Conservation (phyloP, 345 rosid genomes). For the Rhizophora mangle region DNA sequence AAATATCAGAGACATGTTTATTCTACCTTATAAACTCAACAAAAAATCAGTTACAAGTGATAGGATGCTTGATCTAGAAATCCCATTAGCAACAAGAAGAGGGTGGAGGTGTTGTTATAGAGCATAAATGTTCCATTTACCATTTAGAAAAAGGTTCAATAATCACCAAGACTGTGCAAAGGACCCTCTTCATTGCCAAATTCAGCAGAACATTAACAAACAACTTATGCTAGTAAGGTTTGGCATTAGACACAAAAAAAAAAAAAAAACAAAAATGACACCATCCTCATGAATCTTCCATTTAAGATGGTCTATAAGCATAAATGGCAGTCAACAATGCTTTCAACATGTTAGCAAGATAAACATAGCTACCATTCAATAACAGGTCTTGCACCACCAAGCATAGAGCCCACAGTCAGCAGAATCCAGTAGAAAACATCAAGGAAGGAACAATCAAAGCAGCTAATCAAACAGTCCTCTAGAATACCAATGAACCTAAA, state of each 20-base stretch:
- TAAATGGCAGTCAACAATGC: background rate
- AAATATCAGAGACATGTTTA: no score
- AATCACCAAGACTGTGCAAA: background rate
- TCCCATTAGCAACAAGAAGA: no score
- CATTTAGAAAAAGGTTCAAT: background rate
- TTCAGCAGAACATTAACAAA: background rate
- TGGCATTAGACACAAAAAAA: background rate
- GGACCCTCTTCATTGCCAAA: background rate
- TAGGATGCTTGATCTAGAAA: no score
- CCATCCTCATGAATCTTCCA: background rate
- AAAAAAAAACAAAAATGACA: background rate
- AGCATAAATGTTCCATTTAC: background rate
- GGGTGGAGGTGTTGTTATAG: no score
- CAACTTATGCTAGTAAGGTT: background rate
- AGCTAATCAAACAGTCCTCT: background rate
- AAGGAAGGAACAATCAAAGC: background rate
- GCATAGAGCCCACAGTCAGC: background rate
- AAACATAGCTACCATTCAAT: background rate
- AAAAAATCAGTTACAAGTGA: no score
- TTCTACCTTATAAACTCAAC: no score
- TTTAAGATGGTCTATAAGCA: constrained; percentile 1
- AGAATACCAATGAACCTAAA: background rate
- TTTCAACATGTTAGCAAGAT: background rate
- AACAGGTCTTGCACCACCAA: background rate
- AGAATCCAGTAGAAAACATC: background rate